These are phyloP conservation scores for Penicillium cosmopolitanum DNA, from an alignment of 495 filamentous ascomycete species.

Conservation along the genomic window DNA sequence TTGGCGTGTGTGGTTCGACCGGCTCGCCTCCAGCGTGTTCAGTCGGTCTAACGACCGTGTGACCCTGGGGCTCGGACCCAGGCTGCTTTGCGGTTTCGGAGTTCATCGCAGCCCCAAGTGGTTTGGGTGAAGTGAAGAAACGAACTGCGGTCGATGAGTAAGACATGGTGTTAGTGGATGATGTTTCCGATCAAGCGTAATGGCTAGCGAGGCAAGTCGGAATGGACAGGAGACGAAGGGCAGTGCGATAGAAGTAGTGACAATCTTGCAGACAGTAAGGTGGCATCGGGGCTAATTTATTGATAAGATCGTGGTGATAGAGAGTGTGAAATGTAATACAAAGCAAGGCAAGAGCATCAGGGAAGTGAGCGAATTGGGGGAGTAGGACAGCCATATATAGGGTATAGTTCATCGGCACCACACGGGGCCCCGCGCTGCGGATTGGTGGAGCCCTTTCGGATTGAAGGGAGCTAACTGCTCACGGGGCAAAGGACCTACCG, in stretches of 20 bases:
- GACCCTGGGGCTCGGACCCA: conserved; percentile 46
- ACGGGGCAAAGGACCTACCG: conserved; percentile 28
- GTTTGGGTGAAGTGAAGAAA: conserved; percentile 67
- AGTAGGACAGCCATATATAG: conserved; percentile 15
- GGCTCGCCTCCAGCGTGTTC: conserved; percentile 14
- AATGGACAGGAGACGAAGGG: conserved; percentile 80
- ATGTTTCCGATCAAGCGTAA: conserved; percentile 60
- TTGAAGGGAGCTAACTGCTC: conserved; percentile 21
- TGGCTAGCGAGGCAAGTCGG: conserved; percentile 73
- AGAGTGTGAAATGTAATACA: not conserved
- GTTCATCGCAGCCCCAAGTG: conserved; percentile 55
- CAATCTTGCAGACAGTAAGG: conserved; percentile 83
- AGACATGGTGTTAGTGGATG: conserved; percentile 52
- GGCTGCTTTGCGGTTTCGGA: conserved; percentile 12
- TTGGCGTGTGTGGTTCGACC: conserved; percentile 23
- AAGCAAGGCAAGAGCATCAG: not conserved
- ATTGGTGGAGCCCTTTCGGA: conserved; percentile 23
- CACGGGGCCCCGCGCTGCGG: conserved; percentile 6
- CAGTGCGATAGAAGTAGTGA: conserved; percentile 90
- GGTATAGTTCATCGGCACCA: not conserved
- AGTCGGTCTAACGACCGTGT: conserved; percentile 32
- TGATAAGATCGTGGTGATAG: conserved; percentile 1
- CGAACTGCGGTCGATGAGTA: conserved; percentile 49
- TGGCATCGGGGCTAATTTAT: conserved; percentile 64
- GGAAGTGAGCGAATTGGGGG: not conserved